Percentiles rank a stretch among this genome's conserved stretches.
phyloP scores from a whole-genome alignment of 2,329 filamentous ascomycete species.

The Aspergillus neotritici region DNA sequence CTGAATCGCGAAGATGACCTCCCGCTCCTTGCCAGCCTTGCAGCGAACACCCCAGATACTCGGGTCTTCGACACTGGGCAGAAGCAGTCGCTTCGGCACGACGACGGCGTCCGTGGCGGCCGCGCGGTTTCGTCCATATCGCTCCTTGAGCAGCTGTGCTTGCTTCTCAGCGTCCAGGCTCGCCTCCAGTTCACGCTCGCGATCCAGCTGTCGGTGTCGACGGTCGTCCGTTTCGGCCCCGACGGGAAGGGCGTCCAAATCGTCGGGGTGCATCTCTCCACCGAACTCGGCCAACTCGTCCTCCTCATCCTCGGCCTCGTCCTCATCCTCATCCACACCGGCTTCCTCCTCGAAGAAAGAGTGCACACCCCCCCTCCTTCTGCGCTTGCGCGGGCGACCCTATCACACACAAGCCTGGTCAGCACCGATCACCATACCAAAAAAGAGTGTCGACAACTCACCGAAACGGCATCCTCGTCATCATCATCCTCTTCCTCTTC shows the following conservation, averaged over 20 bases:
- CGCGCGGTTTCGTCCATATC: conserved; percentile 74
- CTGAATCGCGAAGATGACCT: conserved; percentile 81
- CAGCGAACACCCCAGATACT: conserved; percentile 93
- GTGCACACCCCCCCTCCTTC: conserved; percentile 66
- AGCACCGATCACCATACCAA: conserved; percentile 2
- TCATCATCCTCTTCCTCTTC: conserved; percentile 47
- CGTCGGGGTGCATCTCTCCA: conserved; percentile 84
- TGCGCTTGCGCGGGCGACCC: conserved; percentile 72
- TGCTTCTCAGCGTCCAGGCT: conserved; percentile 92
- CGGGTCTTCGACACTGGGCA: conserved; percentile 91
- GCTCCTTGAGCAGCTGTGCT: conserved; percentile 76
- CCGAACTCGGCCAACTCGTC: conserved; percentile 81
- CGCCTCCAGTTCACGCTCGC: conserved; percentile 77
- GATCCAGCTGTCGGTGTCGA: conserved; percentile 88
- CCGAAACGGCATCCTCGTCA: conserved; percentile 56
- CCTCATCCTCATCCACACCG: conserved; percentile 91
- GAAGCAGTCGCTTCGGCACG: conserved; percentile 76
- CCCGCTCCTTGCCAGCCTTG: conserved; percentile 91
- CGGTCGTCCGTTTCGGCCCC: conserved; percentile 82
- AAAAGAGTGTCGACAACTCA: conserved; percentile 21
- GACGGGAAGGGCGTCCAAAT: conserved; percentile 68
- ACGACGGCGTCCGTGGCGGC: conserved; percentile 65
- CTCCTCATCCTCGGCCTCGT: conserved; percentile 83
- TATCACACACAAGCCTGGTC: conserved; percentile 26
- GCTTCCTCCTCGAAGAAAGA: conserved; percentile 97